Evolutionary conservation across 768 basidiomycete genomes (phyloP).

Genomic region (Amanita pseudoporphyria): DNA sequence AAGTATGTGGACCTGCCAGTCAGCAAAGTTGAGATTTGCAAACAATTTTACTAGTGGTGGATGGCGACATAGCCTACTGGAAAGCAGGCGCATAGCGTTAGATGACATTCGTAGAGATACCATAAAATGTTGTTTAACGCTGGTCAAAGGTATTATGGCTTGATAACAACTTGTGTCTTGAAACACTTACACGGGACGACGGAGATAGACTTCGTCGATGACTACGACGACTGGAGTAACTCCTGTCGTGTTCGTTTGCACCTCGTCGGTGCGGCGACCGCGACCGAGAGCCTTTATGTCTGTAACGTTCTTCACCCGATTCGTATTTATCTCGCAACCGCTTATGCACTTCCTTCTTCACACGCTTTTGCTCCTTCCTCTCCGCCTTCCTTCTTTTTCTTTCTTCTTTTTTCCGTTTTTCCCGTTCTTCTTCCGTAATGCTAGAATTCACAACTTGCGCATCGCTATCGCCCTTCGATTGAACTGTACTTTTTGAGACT

Average conservation of each 20-base stretch:
- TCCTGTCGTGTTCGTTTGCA: slow-evolving; percentile 8
- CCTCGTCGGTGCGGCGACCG: slow-evolving; percentile 17
- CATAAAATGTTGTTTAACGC: too few relatives aligned
- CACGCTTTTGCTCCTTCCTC: slow-evolving; percentile 51
- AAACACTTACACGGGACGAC: background rate
- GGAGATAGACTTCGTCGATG: slow-evolving; percentile 17
- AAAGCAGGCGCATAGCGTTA: slow-evolving; percentile 50
- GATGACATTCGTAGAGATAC: background rate
- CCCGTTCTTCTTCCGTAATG: slow-evolving; percentile 15
- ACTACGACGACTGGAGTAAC: slow-evolving; percentile 12
- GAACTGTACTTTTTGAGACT: slow-evolving; percentile 27
- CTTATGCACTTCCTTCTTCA: slow-evolving; percentile 40
- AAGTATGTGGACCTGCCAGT: slow-evolving; percentile 41
- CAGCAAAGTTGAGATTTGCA: slow-evolving; percentile 5
- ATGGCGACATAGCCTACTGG: slow-evolving; percentile 92
- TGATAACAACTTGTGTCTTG: background rate
- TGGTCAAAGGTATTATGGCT: background rate
- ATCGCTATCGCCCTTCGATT: slow-evolving; percentile 6
- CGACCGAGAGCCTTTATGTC: slow-evolving; percentile 24
- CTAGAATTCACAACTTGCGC: slow-evolving; percentile 13
- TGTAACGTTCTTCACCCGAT: slow-evolving; percentile 10
- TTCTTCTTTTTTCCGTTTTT: slow-evolving; percentile 27
- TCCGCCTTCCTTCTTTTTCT: slow-evolving; percentile 40
- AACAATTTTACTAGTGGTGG: slow-evolving; percentile 45
- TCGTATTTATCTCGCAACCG: slow-evolving; percentile 20